These are phyloP conservation scores for Amanita thiersii DNA, from an alignment of 768 basidiomycete species.

Conservation along the genomic window DNA sequence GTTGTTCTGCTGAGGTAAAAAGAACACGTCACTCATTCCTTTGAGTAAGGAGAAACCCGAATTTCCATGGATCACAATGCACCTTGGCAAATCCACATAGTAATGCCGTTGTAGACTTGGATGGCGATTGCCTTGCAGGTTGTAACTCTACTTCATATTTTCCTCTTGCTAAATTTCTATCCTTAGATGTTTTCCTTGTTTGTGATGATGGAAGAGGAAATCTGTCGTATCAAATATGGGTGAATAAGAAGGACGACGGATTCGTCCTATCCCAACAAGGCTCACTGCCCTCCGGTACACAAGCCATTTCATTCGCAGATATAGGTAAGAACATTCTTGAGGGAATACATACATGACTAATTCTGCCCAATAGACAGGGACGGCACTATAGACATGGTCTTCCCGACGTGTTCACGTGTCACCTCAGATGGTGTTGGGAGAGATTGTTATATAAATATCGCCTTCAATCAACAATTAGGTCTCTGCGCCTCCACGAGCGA, in stretches of 20 bases:
- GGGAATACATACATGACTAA: constrained; percentile 2
- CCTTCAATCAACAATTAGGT: constrained; percentile 85
- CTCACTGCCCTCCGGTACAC: constrained; percentile 65
- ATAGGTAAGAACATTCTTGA: constrained; percentile 47
- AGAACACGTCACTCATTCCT: constrained; percentile 1
- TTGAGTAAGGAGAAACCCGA: constrained; percentile 43
- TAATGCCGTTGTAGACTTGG: constrained; percentile 88
- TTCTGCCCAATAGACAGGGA: constrained; percentile 61
- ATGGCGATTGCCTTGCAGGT: constrained; percentile 96
- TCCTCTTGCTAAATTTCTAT: constrained; percentile 1
- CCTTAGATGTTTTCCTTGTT: constrained; percentile 78
- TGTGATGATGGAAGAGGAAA: constrained; percentile 59
- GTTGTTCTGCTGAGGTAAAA: not conserved
- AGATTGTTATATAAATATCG: constrained; percentile 82
- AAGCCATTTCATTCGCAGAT: constrained; percentile 83
- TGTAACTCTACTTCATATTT: constrained; percentile 12
- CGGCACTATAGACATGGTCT: constrained; percentile 93
- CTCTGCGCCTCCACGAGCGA: constrained; percentile 60
- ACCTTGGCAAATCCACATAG: constrained; percentile 83
- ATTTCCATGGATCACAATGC: constrained; percentile 61
- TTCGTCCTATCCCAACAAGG: constrained; percentile 65
- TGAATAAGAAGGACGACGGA: constrained; percentile 72
- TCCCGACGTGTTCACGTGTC: constrained; percentile 74
- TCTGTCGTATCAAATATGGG: constrained; percentile 84
- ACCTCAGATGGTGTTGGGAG: constrained; percentile 67